These are phyloP conservation scores for Akanthomyces uredinophilus DNA, from an alignment of 2,329 filamentous ascomycete species.

Conservation along the genomic window DNA sequence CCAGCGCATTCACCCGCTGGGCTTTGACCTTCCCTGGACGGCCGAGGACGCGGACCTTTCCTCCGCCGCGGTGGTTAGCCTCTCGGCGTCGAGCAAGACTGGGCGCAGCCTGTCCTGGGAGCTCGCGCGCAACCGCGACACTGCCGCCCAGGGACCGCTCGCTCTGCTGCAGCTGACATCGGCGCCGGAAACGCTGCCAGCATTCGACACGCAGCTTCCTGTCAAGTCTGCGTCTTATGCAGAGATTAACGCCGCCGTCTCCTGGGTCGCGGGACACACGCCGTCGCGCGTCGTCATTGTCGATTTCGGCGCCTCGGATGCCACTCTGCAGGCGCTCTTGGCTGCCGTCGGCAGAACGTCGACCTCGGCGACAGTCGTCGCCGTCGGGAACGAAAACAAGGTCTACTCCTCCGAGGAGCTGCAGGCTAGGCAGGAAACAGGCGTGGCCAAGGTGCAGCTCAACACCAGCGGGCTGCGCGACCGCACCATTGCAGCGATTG, in stretches of 20 bases:
- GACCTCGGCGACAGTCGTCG: background rate
- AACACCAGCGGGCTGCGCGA: conserved; percentile 10
- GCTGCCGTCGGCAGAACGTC: background rate
- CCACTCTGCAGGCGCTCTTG: background rate
- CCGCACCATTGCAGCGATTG: background rate
- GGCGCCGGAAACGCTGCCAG: conserved; percentile 13
- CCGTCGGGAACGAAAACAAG: conserved; percentile 1
- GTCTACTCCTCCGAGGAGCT: background rate
- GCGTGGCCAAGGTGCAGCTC: background rate
- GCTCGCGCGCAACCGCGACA: conserved; percentile 18
- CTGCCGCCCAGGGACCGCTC: conserved; percentile 16
- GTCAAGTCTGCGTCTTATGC: conserved; percentile 16
- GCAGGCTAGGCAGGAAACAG: background rate
- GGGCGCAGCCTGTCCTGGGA: conserved; percentile 25
- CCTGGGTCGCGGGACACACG: conserved; percentile 16
- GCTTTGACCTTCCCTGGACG: conserved; percentile 22
- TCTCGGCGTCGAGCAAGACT: conserved; percentile 28
- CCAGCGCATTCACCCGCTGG: conserved; percentile 18
- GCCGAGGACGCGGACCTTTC: conserved; percentile 28
- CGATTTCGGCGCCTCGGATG: conserved; percentile 19
- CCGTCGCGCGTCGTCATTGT: conserved; percentile 19
- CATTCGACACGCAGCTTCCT: background rate
- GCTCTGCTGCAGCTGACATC: conserved; percentile 26
- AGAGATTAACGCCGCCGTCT: background rate
- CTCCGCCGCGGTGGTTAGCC: conserved; percentile 28